A percentile compares a stretch with the other conserved stretches of the same genome.
These are phyloP conservation scores for Pseudogymnoascus sp. DNA, from an alignment of 2,329 filamentous ascomycete genomes.

Conservation along the genomic window DNA sequence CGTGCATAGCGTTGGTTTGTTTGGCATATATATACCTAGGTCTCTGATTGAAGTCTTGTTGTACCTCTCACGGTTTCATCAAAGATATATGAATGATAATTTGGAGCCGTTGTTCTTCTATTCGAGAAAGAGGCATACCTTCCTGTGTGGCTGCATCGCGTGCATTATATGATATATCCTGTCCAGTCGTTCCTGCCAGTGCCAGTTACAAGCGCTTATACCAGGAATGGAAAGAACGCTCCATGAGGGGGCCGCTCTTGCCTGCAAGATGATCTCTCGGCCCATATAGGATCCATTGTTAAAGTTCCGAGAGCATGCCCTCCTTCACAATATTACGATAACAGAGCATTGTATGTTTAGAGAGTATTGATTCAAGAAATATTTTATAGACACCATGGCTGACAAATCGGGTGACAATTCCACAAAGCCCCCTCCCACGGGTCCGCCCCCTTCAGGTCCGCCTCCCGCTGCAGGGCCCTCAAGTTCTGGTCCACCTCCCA, in stretches of 20 bases:
- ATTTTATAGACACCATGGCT: not conserved
- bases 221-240: not conserved
- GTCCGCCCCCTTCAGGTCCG: not conserved
- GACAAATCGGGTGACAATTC: not conserved
- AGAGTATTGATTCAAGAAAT: not conserved
- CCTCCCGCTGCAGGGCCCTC: not conserved
- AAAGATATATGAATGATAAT: slow-evolving; percentile 7
- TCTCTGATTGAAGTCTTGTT: not conserved
- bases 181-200: not conserved
- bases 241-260: not conserved
- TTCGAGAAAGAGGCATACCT: not conserved
- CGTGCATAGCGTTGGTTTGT: slow-evolving; percentile 10
- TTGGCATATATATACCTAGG: slow-evolving; percentile 11
- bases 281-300: not conserved
- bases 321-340: not conserved
- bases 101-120: not conserved
- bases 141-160: not conserved
- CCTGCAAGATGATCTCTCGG: not conserved
- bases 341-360: not conserved
- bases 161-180: not conserved
- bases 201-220: not conserved
- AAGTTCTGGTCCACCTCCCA: not conserved
- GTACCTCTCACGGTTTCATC: not conserved
- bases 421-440: not conserved
- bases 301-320: not conserved